phyloP scores from a whole-genome alignment of 371 early-diverging fungal genomes.

The Choanephora cucurbitarum region DNA sequence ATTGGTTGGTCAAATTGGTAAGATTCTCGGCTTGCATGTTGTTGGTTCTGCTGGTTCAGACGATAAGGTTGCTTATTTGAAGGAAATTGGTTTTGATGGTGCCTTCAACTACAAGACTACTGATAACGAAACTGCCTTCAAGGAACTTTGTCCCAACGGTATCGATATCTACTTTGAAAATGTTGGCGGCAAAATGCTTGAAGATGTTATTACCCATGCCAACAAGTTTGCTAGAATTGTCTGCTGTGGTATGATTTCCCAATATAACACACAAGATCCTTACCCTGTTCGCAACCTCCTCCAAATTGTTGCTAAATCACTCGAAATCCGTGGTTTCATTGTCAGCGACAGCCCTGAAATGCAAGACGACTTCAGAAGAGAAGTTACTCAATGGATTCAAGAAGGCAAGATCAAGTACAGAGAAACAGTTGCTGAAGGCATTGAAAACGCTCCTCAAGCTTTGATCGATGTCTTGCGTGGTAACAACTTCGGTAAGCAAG shows the following conservation, averaged over 20 bases:
- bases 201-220: constrained; percentile 56
- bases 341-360: constrained; percentile 55
- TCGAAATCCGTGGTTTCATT: constrained; percentile 71
- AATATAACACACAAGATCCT: constrained; percentile 57
- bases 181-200: constrained; percentile 74
- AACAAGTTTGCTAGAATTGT: constrained; percentile 60
- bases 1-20: constrained; percentile 69
- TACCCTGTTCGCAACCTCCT: constrained; percentile 36
- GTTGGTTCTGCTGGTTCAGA: constrained; percentile 79
- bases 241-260: constrained; percentile 71
- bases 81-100: constrained; percentile 66
- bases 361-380: constrained; percentile 56
- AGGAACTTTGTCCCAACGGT: constrained; percentile 62
- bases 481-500: constrained; percentile 84
- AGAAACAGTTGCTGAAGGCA: constrained; percentile 71
- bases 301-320: constrained; percentile 44
- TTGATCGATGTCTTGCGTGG: constrained; percentile 78
- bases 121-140: constrained; percentile 42
- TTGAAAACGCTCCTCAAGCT: constrained; percentile 80
- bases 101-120: constrained; percentile 87
- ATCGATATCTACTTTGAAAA: constrained; percentile 79
- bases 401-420: constrained; percentile 70
- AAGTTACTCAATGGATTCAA: constrained; percentile 65
- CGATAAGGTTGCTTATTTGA: constrained; percentile 74
- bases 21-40: constrained; percentile 69